Percentiles rank a stretch among this genome's conserved stretches.
Conservation (phyloP, 495 filamentous ascomycete genomes). For the Talaromyces ruber region DNA sequence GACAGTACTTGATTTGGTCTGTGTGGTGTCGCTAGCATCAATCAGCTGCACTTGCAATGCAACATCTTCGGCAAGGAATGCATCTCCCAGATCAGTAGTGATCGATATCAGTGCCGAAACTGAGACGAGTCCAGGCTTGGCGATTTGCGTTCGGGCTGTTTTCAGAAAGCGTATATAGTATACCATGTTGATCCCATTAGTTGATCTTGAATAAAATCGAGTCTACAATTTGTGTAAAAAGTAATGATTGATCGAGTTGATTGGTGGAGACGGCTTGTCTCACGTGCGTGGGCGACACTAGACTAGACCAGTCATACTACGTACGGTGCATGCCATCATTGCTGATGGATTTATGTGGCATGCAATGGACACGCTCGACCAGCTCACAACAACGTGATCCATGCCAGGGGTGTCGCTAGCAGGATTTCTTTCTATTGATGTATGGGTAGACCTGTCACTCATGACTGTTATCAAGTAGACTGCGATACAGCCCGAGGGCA, state of each 20-base stretch:
- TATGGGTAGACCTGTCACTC: neutral
- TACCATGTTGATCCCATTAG: constrained; percentile 27
- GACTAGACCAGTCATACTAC: neutral
- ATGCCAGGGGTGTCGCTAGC: neutral
- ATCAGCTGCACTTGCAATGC: constrained; percentile 44
- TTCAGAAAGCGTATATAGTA: constrained; percentile 76
- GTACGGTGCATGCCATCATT: neutral
- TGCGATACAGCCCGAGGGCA: neutral
- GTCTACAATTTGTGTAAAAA: neutral
- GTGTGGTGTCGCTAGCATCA: constrained; percentile 15
- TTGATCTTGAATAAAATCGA: neutral
- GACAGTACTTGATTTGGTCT: constrained; percentile 14
- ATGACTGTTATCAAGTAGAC: neutral
- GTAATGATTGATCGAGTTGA: neutral
- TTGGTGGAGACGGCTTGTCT: neutral
- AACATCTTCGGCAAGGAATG: constrained; percentile 60
- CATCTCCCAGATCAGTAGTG: constrained; percentile 85
- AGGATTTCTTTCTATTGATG: neutral
- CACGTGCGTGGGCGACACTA: neutral
- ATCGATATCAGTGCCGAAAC: constrained; percentile 62
- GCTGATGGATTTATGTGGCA: neutral
- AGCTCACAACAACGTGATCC: neutral
- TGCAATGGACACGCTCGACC: neutral
- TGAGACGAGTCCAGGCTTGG: constrained; percentile 22
- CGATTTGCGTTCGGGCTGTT: constrained; percentile 42